Evolutionary conservation across 202 grass and related monocot species (phyloP), one percentile per base, ranked within the genome.

Genomic region (Brachypodium distachyon): DNA sequence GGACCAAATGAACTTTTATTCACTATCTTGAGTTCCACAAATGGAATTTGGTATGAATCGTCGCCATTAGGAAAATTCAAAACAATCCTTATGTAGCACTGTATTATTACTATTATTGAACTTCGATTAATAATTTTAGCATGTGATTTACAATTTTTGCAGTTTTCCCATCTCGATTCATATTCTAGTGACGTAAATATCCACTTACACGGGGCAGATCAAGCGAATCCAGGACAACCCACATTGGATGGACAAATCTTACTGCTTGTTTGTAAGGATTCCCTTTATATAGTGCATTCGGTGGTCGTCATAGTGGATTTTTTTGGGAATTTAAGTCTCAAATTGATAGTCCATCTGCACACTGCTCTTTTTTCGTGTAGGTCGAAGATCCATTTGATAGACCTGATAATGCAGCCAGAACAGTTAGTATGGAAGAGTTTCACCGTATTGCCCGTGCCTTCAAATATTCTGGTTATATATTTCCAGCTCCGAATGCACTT

Each of bases 361-460:
- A 22, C 33, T 58, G 37, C 46, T 27, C 71, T 17, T 52, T 49
- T 66, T 66, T 23, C n/a, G 43, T 73, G 47, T 68, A 93, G 93
- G 77, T 93, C n/a, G 82, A 93, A 70, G 90, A 97, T 78, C 87
- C 93, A 51, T 86, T 93, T 78, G 88, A 93, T 78, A 89, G 81
- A 76, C 66, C 86, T 44, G 86, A 93, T 37, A 93, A 91, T 82
- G 76, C 90, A 4, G 93, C 93, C 47, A 88, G 81, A 81, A 74
- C 88, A 18, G 93, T 93, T 54, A 42, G 81, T 71, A 10, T 50
- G 48, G 71, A 47, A 42, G 41, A 67, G 56, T 72, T 93, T 70
- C 46, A 13, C 9, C 81, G 14, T 37, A 89, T 97, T 69, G 72
- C 88, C 27, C 38, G 29, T 34, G 81, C 77, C 47, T 87, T 97